phyloP scores from a whole-genome alignment of 2,329 filamentous ascomycete species.

The Cercospora citrullina region DNA sequence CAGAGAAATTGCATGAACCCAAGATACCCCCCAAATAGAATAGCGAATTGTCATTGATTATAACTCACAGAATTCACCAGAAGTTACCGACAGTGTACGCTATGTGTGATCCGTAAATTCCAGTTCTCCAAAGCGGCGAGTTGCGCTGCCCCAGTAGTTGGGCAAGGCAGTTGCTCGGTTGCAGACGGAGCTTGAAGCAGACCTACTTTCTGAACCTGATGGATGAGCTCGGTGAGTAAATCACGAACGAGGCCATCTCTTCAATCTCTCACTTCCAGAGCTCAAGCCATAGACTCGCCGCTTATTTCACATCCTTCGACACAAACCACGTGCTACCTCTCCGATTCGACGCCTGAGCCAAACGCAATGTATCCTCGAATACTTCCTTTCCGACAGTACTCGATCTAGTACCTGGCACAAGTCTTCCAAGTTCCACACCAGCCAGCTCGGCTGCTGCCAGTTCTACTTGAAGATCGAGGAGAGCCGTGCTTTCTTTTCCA shows the following conservation, averaged over 20 bases:
- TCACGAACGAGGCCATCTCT: background rate
- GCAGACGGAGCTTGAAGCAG: background rate
- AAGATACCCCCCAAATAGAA: slow-evolving; percentile 3
- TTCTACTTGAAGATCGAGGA: slow-evolving; percentile 1
- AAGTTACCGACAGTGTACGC: background rate
- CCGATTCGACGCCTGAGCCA: background rate
- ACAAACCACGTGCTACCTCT: background rate
- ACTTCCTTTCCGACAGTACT: background rate
- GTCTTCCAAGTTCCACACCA: background rate
- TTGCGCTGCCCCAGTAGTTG: background rate
- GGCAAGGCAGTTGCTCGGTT: background rate
- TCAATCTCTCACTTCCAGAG: background rate
- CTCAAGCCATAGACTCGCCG: background rate
- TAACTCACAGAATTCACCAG: background rate
- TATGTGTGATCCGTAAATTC: background rate
- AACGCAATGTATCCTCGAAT: background rate
- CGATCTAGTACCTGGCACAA: background rate
- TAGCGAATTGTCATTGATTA: background rate
- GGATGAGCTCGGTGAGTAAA: background rate
- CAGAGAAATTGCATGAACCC: slow-evolving; percentile 1
- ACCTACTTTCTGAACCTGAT: background rate
- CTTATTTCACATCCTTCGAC: background rate
- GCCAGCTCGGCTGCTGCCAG: background rate
- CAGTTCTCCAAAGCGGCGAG: background rate
- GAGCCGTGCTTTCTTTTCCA: background rate